Evolutionary conservation across 2,329 filamentous ascomycete genomes (phyloP).

Genomic region (Aureobasidium sp.): DNA sequence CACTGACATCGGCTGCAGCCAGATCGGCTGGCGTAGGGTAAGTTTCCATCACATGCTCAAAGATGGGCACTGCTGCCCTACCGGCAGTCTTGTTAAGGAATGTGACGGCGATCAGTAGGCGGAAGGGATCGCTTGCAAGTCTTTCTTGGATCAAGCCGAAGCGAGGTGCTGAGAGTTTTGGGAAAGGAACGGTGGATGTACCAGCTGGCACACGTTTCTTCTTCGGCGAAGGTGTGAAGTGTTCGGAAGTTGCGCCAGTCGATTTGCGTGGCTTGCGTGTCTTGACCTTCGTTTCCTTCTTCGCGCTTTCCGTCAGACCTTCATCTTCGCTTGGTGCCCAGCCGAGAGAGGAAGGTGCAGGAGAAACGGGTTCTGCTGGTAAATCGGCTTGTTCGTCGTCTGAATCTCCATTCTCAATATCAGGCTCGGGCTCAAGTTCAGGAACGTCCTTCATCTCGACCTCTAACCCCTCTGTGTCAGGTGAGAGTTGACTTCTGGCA

Average conservation of each 20-base stretch:
- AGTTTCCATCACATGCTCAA: conserved; percentile 56
- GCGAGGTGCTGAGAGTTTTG: conserved; percentile 50
- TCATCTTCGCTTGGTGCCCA: conserved; percentile 10
- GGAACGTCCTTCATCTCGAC: not conserved
- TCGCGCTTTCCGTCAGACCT: not conserved
- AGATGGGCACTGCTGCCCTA: conserved; percentile 63
- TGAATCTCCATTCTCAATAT: not conserved
- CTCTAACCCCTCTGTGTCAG: not conserved
- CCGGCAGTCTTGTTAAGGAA: conserved; percentile 79
- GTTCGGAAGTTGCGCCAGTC: conserved; percentile 27
- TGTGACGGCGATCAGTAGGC: conserved; percentile 70
- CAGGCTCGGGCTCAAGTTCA: not conserved
- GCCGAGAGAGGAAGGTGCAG: not conserved
- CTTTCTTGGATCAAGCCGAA: conserved; percentile 84
- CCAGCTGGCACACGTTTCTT: conserved; percentile 23
- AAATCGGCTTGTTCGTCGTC: not conserved
- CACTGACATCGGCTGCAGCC: conserved; percentile 46
- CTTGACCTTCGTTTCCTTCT: not conserved
- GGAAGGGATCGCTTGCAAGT: conserved; percentile 66
- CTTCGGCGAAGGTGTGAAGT: conserved; percentile 24
- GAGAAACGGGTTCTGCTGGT: not conserved
- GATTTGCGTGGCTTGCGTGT: conserved; percentile 23
- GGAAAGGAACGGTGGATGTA: conserved; percentile 50
- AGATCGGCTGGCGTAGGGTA: conserved; percentile 62
- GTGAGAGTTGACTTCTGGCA: not conserved